Base-by-base conservation (phyloP, 805 yeast genomes). In the Barnettozyma salicaria region DNA sequence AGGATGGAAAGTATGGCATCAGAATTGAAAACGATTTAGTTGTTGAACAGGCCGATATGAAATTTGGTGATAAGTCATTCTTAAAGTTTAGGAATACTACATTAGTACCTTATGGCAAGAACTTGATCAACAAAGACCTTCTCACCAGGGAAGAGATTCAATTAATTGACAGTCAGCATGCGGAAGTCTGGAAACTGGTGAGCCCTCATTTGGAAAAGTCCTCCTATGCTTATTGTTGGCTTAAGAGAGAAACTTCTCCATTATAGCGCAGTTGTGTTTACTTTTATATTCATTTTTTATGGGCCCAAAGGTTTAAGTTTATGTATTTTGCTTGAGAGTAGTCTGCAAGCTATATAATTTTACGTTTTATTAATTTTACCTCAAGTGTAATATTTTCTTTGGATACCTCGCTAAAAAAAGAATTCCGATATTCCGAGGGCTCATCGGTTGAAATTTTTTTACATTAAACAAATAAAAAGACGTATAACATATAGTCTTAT, bases 1-100 rank as follows among this genome's bases (percentile, higher is more conserved):
- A 80, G 45, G 95, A 86, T 49, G 90, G 89, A n/a, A 77, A 80
- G 43, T 88, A 74, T 58, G 98, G 98, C 9, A 74, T 90, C 43
- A 71, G 98, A 47, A 76, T 92, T 38, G 98, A 92, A 60, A 83
- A 87, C 55, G 89, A 88, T 48, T 58, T 92, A 30, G 67, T 80
- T 32, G 76, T 79, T 14, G 63, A 63, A 40, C 64, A 58, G 20
- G 59, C 64, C 4, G 65, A 44, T 40, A 42, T 56, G 50, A 70
- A 70, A 46, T 74, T 69, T 58, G 78, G 76, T 37, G 84, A 76
- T 33, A 68, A 65, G 47, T 60, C 63, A 40, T 81, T 75, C 53
- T 70, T 76, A 34, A 76, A 74, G 42, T 88, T 92, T 56, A 95
- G 85, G 43, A 87, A 95, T 47, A 64, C 87, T 36, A 90, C 97